Base-by-base conservation (phyloP, 805 yeast species). In the Komagataella pseudopastoris region DNA sequence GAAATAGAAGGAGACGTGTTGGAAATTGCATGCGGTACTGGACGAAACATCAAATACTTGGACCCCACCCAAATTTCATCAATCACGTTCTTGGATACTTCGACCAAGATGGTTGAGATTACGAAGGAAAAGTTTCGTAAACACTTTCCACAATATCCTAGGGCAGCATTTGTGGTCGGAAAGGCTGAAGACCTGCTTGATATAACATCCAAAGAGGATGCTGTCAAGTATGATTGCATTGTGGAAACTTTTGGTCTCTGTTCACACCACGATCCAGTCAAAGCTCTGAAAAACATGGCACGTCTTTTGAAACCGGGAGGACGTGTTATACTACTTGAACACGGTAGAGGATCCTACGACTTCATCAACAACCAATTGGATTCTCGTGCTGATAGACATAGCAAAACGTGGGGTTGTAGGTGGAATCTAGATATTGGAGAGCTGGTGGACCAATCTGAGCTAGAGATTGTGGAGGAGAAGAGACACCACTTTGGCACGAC, bases 341-440 rank as follows among this genome's bases (percentile, higher is more conserved):
- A 93, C 62, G 99, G 99, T 2, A 74, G 96, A 58, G 88, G 96
- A 51, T 72, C 80, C 0, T 88, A 82, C 70, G 83, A 80, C 51
- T 78, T 83, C 50, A 77, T 93, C 57, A 93, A 93, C 66, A 76
- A 79, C 24, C 80, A 85, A 52, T 71, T 93, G 64, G 97, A 93
- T 64, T 78, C 79, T 54, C 74, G 93, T 55, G 90, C 96, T 3
- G 89, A 80, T 55, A 78, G 80, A 58, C 83, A 96, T 66, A 78
- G 90, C 69, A 78, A 84, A 53, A 80, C 83, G 3, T 93, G 98
- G 97, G 99, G 96, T 1, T 93, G 99, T 66, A 74, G 98, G 61
- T 93, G 98, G 97, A 93, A 93, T 63, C 70, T 93, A 56, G 98
- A 93, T 62, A 87, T 93, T 57, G 95, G 90, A 22, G 95, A 85